These are phyloP conservation scores for Phytopythium oedochilum DNA, from an alignment of 352 stramenopile genomes.

Conservation along the genomic window DNA sequence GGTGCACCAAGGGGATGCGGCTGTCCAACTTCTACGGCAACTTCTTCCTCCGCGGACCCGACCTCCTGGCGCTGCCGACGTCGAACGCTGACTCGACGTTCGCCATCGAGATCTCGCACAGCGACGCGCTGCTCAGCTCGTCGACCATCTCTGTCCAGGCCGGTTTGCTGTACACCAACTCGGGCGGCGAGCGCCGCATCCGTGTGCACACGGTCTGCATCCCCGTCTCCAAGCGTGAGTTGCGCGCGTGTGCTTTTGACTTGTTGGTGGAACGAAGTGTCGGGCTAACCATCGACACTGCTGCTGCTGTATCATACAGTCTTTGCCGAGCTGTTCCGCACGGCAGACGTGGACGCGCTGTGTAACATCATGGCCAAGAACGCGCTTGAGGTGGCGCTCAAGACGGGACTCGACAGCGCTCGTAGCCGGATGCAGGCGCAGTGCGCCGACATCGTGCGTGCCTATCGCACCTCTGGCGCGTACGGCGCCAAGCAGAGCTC, in stretches of 20 bases:
- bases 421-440: constrained; percentile 90
- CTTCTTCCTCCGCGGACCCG: constrained; percentile 96
- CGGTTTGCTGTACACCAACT: constrained; percentile 98
- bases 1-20: constrained; percentile 96
- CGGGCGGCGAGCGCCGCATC: constrained; percentile 95
- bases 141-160: constrained; percentile 95
- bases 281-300: neutral
- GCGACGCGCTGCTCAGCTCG: constrained; percentile 93
- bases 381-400: constrained; percentile 92
- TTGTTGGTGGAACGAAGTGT: neutral
- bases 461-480: constrained; percentile 81
- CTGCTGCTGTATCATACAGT: constrained; percentile 30
- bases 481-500: constrained; percentile 62
- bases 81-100: constrained; percentile 95
- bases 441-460: constrained; percentile 92
- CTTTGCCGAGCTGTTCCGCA: constrained; percentile 89
- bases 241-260: neutral
- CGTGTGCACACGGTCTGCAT: constrained; percentile 97
- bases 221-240: constrained; percentile 86
- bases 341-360: constrained; percentile 91
- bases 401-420: constrained; percentile 93
- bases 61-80: constrained; percentile 97
- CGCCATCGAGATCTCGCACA: constrained; percentile 96
- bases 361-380: constrained; percentile 95
- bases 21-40: constrained; percentile 99